Base-by-base conservation (phyloP, 1,284 basidiomycete species). In the Cryptococcus jaspeensis region DNA sequence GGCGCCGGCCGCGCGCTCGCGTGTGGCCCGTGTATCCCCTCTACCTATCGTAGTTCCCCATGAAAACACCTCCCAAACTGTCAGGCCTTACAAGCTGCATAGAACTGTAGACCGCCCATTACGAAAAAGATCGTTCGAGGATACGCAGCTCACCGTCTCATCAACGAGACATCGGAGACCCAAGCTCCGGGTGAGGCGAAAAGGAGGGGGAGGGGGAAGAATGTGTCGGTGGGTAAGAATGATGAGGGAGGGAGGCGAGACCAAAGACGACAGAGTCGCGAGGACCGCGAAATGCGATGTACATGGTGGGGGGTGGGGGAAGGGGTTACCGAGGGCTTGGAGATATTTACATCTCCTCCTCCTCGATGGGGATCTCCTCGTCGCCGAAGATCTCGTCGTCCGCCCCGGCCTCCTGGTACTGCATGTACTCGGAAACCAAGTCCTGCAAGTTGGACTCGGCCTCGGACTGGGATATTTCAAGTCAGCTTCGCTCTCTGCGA, bases 391-490 rank as follows among this genome's bases (percentile, higher is more conserved):
- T 69, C 65, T 81, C 77, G 59, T 80, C 80, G 51, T 80, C 77
- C 62, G 75, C 72, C 28, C 72, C 68, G 36, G 93, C 92, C 75
- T 93, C 91, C 81, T 95, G 92, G 84, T 96, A 96, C 81, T 96
- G 92, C 79, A 92, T 90, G 81, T 95, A 93, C 80, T 93, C 90
- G 54, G 90, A 90, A 62, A 92, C 88, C 56, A 94, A 82, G 82
- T 93, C 91, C 78, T 92, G 90, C 89, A 95, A 92, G 84, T 95
- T 95, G 65, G 89, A 92, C 81, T 96, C 92, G 57, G 92, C 92
- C 80, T 96, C 92, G 63, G 92, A 67, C 70, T 72, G 48, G 6
- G 22, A 25, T 16, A 15, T 20, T 37, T 93, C 52, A 63, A 84
- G 91, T 91, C 84, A 85, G 69, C 55, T 70, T 59, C 63, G n/a